These are phyloP conservation scores for Wickerhamomyces chambardii DNA, from an alignment of 805 yeast species.

Conservation along the genomic window DNA sequence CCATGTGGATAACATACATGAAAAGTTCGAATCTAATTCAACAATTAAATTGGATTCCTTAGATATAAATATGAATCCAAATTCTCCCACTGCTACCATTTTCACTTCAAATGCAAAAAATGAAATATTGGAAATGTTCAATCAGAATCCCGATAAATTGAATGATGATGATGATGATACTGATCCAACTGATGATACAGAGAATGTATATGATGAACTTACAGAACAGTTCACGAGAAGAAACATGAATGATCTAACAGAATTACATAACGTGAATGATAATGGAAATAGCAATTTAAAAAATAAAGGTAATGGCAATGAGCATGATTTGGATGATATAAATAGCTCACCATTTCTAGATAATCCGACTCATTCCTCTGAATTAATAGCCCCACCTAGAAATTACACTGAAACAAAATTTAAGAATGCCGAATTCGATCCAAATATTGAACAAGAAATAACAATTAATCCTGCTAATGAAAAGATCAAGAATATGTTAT, in stretches of 20 bases:
- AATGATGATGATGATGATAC: conserved; percentile 8
- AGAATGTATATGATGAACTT: conserved; percentile 15
- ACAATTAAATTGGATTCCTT: conserved; percentile 12
- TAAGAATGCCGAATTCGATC: too few relatives aligned
- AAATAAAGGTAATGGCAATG: conserved; percentile 8
- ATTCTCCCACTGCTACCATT: conserved; percentile 74
- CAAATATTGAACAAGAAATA: conserved; percentile 1
- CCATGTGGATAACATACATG: neutral
- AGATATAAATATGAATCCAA: conserved; percentile 21
- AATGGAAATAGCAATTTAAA: neutral
- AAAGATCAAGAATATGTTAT: conserved; percentile 25
- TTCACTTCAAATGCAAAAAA: conserved; percentile 67
- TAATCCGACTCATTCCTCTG: too few relatives aligned
- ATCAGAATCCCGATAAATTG: conserved; percentile 32
- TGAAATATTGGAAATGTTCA: conserved; percentile 72
- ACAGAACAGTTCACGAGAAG: conserved; percentile 27
- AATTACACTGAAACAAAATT: too few relatives aligned
- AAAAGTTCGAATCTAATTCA: conserved; percentile 6
- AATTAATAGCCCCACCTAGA: too few relatives aligned
- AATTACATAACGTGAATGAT: conserved; percentile 9
- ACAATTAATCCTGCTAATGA: conserved; percentile 34
- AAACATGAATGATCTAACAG: conserved; percentile 26
- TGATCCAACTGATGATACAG: conserved; percentile 4
- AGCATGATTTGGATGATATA: neutral
- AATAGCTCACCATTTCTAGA: conserved; percentile 21